phyloP scores from a whole-genome alignment of 2,329 filamentous ascomycete species.

The Leptodontidium sp. region DNA sequence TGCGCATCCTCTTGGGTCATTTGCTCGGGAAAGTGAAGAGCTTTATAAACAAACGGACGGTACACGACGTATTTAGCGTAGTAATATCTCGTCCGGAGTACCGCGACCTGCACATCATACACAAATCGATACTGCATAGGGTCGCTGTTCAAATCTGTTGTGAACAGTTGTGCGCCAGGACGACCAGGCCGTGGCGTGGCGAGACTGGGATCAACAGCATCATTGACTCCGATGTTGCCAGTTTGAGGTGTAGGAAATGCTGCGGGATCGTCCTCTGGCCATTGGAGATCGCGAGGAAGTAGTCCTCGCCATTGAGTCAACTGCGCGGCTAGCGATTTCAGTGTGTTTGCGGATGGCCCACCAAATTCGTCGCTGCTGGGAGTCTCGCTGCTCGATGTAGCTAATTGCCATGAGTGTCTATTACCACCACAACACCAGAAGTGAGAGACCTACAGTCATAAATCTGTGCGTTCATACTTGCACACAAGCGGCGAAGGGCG shows the following conservation, averaged over 20 bases:
- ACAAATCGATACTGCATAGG: constrained; percentile 58
- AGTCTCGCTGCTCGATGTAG: constrained; percentile 32
- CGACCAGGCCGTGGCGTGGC: constrained; percentile 35
- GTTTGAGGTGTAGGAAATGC: constrained; percentile 50
- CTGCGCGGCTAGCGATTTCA: constrained; percentile 61
- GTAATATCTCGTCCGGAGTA: constrained; percentile 66
- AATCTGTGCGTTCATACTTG: constrained; percentile 60
- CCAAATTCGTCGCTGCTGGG: constrained; percentile 31
- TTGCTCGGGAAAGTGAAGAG: constrained; percentile 62
- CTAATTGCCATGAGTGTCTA: constrained; percentile 27
- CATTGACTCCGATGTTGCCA: constrained; percentile 40
- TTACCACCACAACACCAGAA: background rate
- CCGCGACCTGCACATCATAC: constrained; percentile 63
- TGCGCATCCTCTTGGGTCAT: constrained; percentile 62
- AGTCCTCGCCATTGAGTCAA: constrained; percentile 66
- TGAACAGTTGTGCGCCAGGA: constrained; percentile 52
- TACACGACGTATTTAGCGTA: constrained; percentile 66
- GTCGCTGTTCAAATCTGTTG: constrained; percentile 54
- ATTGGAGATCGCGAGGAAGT: constrained; percentile 62
- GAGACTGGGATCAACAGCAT: constrained; percentile 38
- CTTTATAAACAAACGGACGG: constrained; percentile 67
- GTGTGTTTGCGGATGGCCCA: constrained; percentile 48
- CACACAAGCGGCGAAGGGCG: constrained; percentile 60
- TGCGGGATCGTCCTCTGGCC: constrained; percentile 61
- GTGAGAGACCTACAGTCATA: constrained; percentile 55